Percentiles rank a stretch among this genome's conserved stretches.
Evolutionary conservation across 495 filamentous ascomycete species (phyloP).

Genomic region (Neurospora tetrasperma): DNA sequence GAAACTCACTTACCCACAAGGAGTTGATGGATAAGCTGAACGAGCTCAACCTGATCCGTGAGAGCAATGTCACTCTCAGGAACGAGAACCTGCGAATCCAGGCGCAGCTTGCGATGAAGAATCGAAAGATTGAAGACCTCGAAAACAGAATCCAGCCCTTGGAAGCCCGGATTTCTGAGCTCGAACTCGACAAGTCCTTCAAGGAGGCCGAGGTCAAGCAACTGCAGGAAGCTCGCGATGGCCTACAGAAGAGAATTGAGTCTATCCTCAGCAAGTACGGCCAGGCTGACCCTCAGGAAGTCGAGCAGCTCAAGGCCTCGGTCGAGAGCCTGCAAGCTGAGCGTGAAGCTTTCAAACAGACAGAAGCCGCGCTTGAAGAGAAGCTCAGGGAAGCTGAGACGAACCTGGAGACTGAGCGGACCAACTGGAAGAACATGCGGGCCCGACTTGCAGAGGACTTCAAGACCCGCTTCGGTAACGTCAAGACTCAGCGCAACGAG

Average conservation of each 20-base stretch:
- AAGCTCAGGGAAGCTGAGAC: conserved; percentile 37
- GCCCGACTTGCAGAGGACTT: conserved; percentile 37
- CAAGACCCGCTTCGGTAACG: conserved; percentile 31
- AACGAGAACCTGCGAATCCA: conserved; percentile 74
- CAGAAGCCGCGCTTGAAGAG: conserved; percentile 49
- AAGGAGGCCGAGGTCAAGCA: conserved; percentile 79
- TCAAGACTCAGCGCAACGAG: conserved; percentile 33
- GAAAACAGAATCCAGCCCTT: conserved; percentile 70
- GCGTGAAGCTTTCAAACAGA: conserved; percentile 52
- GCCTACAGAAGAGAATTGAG: conserved; percentile 86
- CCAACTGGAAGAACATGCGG: conserved; percentile 29
- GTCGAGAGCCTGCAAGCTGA: conserved; percentile 56
- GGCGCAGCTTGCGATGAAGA: conserved; percentile 61
- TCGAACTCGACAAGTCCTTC: conserved; percentile 68
- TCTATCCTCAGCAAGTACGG: conserved; percentile 94
- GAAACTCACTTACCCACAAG: conserved; percentile 64
- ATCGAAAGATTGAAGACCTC: conserved; percentile 61
- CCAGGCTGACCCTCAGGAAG: conserved; percentile 82
- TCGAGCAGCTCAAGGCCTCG: conserved; percentile 69
- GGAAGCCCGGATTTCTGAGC: conserved; percentile 61
- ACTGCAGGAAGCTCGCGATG: conserved; percentile 76
- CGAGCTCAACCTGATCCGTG: conserved; percentile 87
- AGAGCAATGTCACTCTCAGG: conserved; percentile 81
- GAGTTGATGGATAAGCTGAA: conserved; percentile 89
- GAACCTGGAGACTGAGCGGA: conserved; percentile 34